Percentiles rank a stretch among this genome's conserved stretches.
phyloP scores from a whole-genome alignment of 495 filamentous ascomycete genomes.

The Penicillium nucicola region DNA sequence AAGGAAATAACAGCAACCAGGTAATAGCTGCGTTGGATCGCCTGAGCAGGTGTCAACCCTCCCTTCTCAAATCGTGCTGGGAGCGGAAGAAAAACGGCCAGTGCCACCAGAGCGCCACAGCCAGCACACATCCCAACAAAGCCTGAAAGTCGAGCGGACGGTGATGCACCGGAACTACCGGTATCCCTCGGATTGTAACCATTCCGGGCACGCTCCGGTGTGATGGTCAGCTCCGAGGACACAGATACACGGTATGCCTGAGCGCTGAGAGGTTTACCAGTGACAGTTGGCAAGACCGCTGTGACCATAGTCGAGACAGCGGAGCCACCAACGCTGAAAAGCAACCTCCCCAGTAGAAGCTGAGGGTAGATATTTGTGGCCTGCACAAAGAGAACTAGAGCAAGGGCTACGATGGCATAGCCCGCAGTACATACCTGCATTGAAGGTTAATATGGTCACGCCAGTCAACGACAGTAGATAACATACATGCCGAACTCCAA shows the following conservation, averaged over 20 bases:
- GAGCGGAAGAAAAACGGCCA: constrained; percentile 79
- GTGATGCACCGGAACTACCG: constrained; percentile 16
- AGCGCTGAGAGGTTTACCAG: constrained; percentile 36
- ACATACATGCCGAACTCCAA: constrained; percentile 71
- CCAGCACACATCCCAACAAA: constrained; percentile 91
- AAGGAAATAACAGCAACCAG: constrained; percentile 72
- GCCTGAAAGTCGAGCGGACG: constrained; percentile 71
- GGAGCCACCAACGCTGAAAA: constrained; percentile 88
- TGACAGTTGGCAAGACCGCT: constrained; percentile 85
- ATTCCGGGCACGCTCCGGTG: constrained; percentile 47
- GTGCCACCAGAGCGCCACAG: constrained; percentile 81
- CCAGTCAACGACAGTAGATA: not conserved
- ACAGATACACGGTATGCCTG: constrained; percentile 40
- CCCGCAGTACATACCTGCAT: constrained; percentile 69
- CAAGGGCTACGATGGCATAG: constrained; percentile 73
- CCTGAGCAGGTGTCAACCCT: constrained; percentile 61
- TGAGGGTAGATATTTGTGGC: constrained; percentile 85
- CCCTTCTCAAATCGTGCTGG: constrained; percentile 70
- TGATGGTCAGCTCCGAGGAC: constrained; percentile 63
- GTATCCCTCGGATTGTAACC: constrained; percentile 4
- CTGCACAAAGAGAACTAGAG: constrained; percentile 79
- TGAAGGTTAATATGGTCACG: not conserved
- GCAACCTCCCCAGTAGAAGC: constrained; percentile 75
- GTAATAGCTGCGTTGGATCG: constrained; percentile 81
- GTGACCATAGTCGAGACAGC: constrained; percentile 98